Conservation (phyloP, 768 basidiomycete species). For the Suillus tomentosus region DNA sequence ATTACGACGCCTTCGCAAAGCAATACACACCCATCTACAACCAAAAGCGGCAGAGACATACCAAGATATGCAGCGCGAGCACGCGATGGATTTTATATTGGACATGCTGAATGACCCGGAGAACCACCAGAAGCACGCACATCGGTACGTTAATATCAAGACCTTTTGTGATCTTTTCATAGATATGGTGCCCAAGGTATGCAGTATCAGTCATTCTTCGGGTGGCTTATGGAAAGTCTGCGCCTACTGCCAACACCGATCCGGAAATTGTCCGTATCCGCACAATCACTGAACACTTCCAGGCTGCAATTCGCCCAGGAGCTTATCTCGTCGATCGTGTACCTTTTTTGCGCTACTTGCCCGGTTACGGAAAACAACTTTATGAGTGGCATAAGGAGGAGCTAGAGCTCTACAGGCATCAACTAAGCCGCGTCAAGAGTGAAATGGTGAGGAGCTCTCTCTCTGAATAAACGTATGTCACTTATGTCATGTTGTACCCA, state of each 20-base stretch:
- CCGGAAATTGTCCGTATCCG: not conserved
- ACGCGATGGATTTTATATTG: not conserved
- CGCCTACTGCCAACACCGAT: not conserved
- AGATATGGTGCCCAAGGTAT: not conserved
- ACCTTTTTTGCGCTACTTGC: not conserved
- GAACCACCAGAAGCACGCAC: not conserved
- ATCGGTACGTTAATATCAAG: not conserved
- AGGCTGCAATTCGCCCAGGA: not conserved
- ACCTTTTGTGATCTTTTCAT: not conserved
- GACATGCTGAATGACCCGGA: not conserved
- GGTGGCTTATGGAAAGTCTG: constrained; percentile 1
- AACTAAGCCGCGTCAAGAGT: not conserved
- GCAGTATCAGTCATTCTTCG: not conserved
- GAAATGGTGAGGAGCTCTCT: not conserved
- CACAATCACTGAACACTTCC: not conserved
- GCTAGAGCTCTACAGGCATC: not conserved
- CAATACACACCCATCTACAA: not conserved
- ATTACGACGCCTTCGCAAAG: not conserved
- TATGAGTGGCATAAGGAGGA: not conserved
- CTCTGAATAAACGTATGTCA: not conserved
- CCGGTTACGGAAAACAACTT: constrained; percentile 1
- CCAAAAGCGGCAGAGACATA: not conserved
- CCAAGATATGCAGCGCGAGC: not conserved
- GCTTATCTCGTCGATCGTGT: not conserved
- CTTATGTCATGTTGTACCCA: not conserved